Conservation (phyloP, 768 basidiomycete species). For the Auricularia sp. region DNA sequence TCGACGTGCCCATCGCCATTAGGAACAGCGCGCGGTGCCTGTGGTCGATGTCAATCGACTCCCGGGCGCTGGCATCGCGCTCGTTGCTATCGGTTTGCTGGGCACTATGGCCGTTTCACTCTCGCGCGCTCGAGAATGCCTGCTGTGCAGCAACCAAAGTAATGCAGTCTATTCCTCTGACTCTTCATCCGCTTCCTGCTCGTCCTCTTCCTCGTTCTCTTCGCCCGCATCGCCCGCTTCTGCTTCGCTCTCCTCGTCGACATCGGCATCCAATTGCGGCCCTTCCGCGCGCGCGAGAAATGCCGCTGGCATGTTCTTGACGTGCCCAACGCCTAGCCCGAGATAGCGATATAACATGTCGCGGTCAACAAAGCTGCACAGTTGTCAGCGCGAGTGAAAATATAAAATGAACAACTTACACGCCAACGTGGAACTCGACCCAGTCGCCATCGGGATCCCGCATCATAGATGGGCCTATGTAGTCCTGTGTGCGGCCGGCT, state of each 20-base stretch:
- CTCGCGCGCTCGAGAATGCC: too few relatives aligned
- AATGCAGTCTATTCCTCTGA: too few relatives aligned
- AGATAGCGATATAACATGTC: constrained; percentile 29
- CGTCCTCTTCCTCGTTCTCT: too few relatives aligned
- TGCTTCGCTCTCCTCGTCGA: not conserved
- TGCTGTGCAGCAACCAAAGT: too few relatives aligned
- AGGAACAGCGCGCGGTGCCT: too few relatives aligned
- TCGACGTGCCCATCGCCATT: too few relatives aligned
- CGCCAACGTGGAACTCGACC: not conserved
- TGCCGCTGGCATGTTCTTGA: not conserved
- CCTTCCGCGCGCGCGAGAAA: not conserved
- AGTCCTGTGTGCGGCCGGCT: not conserved
- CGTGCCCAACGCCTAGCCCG: constrained; percentile 23
- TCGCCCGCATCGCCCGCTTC: too few relatives aligned
- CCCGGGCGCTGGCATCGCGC: too few relatives aligned
- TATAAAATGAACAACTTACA: not conserved
- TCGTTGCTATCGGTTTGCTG: too few relatives aligned
- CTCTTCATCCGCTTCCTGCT: too few relatives aligned
- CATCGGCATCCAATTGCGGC: not conserved
- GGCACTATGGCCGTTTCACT: too few relatives aligned
- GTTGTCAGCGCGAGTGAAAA: not conserved
- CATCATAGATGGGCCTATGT: not conserved
- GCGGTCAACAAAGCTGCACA: constrained; percentile 27
- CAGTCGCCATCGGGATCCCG: not conserved
- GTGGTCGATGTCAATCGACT: too few relatives aligned